Conservation (phyloP, 257 asterid genomes). For the Pogostemon cablin region DNA sequence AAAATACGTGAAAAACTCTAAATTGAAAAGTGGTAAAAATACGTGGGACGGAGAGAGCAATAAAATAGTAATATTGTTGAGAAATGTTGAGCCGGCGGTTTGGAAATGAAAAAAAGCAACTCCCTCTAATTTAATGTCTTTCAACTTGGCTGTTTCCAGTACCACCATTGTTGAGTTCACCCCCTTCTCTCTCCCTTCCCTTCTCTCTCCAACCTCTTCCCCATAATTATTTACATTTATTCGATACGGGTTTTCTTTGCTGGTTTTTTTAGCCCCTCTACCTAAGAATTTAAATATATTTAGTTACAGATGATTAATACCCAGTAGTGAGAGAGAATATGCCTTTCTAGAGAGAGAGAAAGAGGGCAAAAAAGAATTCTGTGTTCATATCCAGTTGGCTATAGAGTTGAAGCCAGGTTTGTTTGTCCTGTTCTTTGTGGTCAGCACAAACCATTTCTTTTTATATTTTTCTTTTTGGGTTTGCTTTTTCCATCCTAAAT, state of each 20-base stretch:
- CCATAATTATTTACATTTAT: background rate
- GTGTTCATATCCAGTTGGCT: conserved; percentile 32
- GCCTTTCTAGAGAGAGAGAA: conserved; percentile 18
- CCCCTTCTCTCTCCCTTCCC: background rate
- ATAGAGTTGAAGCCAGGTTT: conserved; percentile 38
- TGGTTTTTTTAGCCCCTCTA: background rate
- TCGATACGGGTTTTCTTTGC: conserved; percentile 8
- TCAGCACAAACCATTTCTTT: conserved; percentile 31
- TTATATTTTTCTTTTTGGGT: background rate
- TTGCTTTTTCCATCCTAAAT: conserved; percentile 21
- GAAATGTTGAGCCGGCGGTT: too few species aligned
- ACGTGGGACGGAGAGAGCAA: too few species aligned
- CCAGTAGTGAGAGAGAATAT: conserved; percentile 27
- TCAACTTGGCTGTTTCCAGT: background rate
- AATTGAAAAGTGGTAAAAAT: too few species aligned
- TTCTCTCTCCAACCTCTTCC: conserved; percentile 15
- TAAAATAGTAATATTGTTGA: too few species aligned
- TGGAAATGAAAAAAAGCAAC: too few species aligned
- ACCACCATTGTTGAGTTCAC: background rate
- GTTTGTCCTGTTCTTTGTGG: conserved; percentile 42
- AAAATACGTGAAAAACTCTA: too few species aligned
- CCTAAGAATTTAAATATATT: background rate
- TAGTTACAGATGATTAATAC: background rate
- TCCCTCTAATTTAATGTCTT: too few species aligned
- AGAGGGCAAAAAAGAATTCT: background rate